Conservation (phyloP, 2,329 filamentous ascomycete species). For the Claviceps humidiphila region DNA sequence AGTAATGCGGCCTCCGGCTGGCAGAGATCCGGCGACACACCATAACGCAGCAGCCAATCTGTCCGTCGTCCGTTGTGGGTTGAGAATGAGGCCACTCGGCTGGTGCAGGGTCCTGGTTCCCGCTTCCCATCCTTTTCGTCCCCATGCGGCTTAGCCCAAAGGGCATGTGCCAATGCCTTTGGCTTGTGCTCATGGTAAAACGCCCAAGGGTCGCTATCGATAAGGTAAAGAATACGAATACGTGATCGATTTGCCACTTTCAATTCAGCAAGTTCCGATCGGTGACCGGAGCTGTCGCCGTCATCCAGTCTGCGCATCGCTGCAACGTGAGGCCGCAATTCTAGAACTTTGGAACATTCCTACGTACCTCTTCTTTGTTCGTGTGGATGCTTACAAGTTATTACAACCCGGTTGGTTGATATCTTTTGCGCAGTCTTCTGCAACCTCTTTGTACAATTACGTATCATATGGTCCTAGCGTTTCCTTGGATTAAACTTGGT, state of each 20-base stretch:
- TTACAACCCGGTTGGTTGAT: neutral
- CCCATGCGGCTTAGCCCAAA: neutral
- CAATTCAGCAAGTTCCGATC: neutral
- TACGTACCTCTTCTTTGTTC: neutral
- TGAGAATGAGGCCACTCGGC: slow-evolving; percentile 23
- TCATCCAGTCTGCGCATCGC: neutral
- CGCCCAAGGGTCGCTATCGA: neutral
- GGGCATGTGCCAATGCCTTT: neutral
- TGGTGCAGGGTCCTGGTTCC: slow-evolving; percentile 18
- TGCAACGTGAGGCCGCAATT: neutral
- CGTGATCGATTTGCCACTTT: neutral
- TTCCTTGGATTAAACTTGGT: too few relatives aligned
- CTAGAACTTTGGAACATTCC: neutral
- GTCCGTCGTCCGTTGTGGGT: slow-evolving; percentile 11
- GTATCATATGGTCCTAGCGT: too few relatives aligned
- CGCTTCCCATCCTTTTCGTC: slow-evolving; percentile 10
- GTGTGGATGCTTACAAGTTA: neutral
- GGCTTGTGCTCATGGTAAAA: too few relatives aligned
- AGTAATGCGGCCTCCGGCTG: neutral
- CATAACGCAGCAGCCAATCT: neutral
- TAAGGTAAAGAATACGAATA: slow-evolving; percentile 4
- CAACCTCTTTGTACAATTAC: too few relatives aligned
- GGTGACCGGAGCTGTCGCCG: neutral
- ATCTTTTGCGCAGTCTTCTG: neutral
- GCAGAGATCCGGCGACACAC: neutral